These are phyloP conservation scores for Bidens hawaiensis DNA, from an alignment of 140 eudicot genomes.

Conservation along the genomic window DNA sequence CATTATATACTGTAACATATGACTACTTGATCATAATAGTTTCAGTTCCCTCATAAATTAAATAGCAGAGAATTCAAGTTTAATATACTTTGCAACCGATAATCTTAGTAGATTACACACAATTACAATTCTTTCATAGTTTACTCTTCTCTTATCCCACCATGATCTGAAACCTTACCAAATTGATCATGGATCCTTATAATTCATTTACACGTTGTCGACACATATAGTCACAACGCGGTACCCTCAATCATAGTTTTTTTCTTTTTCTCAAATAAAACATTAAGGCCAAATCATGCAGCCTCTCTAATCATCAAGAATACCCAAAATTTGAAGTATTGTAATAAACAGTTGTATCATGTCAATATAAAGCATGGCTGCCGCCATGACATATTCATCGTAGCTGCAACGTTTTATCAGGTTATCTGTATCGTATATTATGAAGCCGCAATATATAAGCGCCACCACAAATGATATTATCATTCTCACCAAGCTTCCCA, in stretches of 20 bases:
- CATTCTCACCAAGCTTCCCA: slow-evolving; percentile 48
- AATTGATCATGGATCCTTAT: background rate
- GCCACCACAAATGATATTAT: slow-evolving; percentile 53
- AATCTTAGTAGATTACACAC: background rate
- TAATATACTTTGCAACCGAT: background rate
- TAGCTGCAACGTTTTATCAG: slow-evolving; percentile 62
- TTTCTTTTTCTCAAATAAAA: too few relatives aligned
- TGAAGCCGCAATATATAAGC: slow-evolving; percentile 68
- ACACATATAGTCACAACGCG: too few relatives aligned
- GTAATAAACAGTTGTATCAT: slow-evolving; percentile 53
- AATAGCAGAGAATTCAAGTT: background rate
- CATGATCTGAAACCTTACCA: background rate
- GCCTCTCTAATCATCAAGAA: slow-evolving; percentile 26
- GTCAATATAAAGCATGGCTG: slow-evolving; percentile 57
- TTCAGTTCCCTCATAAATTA: background rate
- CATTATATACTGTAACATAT: too few relatives aligned
- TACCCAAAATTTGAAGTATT: slow-evolving; percentile 35
- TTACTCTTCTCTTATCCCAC: too few relatives aligned
- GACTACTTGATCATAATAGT: too few relatives aligned
- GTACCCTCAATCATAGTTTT: too few relatives aligned
- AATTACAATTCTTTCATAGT: background rate
- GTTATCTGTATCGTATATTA: slow-evolving; percentile 74
- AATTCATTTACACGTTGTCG: too few relatives aligned
- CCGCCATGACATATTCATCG: slow-evolving; percentile 62
- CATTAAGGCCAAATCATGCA: too few relatives aligned